phyloP scores from a whole-genome alignment of 1,284 basidiomycete genomes.

The Trametes versicolor region DNA sequence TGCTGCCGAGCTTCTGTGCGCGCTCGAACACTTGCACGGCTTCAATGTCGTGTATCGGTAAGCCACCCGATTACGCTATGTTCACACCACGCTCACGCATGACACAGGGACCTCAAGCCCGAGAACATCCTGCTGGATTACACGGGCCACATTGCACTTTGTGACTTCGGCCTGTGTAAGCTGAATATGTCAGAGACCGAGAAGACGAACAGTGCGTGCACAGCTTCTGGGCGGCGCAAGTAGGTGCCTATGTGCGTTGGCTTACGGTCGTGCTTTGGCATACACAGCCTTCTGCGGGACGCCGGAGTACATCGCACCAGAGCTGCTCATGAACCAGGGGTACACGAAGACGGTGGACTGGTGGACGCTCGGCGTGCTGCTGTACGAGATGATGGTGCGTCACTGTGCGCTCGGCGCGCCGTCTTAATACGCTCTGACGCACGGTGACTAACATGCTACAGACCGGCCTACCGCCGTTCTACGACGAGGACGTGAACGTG shows the following conservation, averaged over 20 bases:
- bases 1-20: slow-evolving; percentile 94
- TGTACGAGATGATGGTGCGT: slow-evolving; percentile 97
- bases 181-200: slow-evolving; percentile 98
- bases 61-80: slow-evolving; percentile 33
- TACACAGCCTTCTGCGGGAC: slow-evolving; percentile 96
- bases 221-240: neutral
- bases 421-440: neutral
- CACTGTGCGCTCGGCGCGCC: neutral
- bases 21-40: slow-evolving; percentile 95
- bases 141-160: slow-evolving; percentile 97
- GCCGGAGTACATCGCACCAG: slow-evolving; percentile 97
- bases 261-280: slow-evolving; percentile 16
- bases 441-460: slow-evolving; percentile 41
- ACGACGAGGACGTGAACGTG: slow-evolving; percentile 97
- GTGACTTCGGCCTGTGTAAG: slow-evolving; percentile 99
- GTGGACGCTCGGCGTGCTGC: slow-evolving; percentile 98
- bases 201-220: slow-evolving; percentile 91
- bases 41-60: slow-evolving; percentile 99
- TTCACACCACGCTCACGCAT: slow-evolving; percentile 7
- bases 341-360: slow-evolving; percentile 99
- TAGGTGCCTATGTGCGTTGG: slow-evolving; percentile 11
- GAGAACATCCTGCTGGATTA: slow-evolving; percentile 98
- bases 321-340: slow-evolving; percentile 94
- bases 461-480: slow-evolving; percentile 97
- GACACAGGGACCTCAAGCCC: slow-evolving; percentile 88